Evolutionary conservation across 1,139 yeast genomes (phyloP).

Genomic region (Chernovozyma aurita): DNA sequence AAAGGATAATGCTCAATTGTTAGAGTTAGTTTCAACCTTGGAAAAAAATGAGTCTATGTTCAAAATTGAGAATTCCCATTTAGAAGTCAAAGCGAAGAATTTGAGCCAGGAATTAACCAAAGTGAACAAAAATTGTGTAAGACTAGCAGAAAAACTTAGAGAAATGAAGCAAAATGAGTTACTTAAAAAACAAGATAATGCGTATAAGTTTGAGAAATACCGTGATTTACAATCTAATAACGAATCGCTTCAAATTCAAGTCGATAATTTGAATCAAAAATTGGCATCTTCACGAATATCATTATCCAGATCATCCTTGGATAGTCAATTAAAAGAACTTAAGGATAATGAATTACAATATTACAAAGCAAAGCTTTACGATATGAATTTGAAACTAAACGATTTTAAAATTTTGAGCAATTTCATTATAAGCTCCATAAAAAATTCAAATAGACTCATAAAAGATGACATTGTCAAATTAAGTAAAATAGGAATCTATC

Average conservation of each 20-base stretch:
- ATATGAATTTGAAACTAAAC: constrained; percentile 31
- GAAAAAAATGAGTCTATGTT: constrained; percentile 14
- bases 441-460: constrained; percentile 36
- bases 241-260: constrained; percentile 14
- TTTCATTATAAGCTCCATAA: constrained; percentile 44
- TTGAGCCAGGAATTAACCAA: constrained; percentile 22
- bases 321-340: constrained; percentile 5
- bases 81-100: constrained; percentile 18
- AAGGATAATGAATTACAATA: constrained; percentile 28
- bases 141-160: constrained; percentile 26
- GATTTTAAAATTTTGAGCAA: constrained; percentile 53
- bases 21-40: constrained; percentile 5
- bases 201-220: constrained; percentile 5
- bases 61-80: constrained; percentile 17
- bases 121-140: constrained; percentile 26
- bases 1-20: constrained; percentile 10
- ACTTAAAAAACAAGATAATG: constrained; percentile 5
- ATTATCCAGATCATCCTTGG: background rate
- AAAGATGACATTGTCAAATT: constrained; percentile 40
- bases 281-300: constrained; percentile 7
- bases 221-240: constrained; percentile 11
- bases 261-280: constrained; percentile 15
- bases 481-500: constrained; percentile 47
- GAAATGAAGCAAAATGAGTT: constrained; percentile 14
- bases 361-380: constrained; percentile 35